phyloP scores from a whole-genome alignment of 192 early-diverging fungal species.

The Gryganskiella cystojenkinii region DNA sequence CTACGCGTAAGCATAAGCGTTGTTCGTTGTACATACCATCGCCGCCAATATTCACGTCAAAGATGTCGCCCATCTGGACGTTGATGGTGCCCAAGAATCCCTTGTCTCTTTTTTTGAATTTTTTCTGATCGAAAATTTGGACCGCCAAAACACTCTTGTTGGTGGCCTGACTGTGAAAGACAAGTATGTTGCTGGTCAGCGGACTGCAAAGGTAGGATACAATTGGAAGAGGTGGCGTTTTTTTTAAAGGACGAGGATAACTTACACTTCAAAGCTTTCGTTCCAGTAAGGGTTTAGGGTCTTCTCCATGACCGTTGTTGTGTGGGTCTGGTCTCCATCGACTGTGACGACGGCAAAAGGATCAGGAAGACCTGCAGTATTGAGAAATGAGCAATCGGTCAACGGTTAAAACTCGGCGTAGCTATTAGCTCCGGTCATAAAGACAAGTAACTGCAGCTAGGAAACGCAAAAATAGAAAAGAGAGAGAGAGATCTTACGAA shows the following conservation, averaged over 20 bases:
- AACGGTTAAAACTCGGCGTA: neutral
- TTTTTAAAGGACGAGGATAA: neutral
- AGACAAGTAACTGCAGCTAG: too few species aligned
- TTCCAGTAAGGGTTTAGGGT: conserved; percentile 98
- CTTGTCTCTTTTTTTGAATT: conserved; percentile 91
- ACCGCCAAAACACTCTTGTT: conserved; percentile 85
- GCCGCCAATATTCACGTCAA: conserved; percentile 79
- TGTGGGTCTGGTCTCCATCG: conserved; percentile 95
- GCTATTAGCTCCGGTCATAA: too few species aligned
- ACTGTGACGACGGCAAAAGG: conserved; percentile 98
- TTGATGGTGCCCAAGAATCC: conserved; percentile 93
- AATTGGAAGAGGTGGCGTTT: neutral
- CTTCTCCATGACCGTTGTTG: conserved; percentile 88
- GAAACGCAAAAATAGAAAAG: too few species aligned
- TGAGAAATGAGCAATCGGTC: neutral
- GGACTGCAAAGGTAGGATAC: neutral
- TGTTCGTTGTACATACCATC: conserved; percentile 57
- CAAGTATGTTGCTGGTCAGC: neutral
- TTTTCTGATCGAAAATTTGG: conserved; percentile 97
- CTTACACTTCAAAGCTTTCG: conserved; percentile 83
- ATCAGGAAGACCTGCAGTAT: conserved; percentile 78
- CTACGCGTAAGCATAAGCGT: too few species aligned
- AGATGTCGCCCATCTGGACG: conserved; percentile 82
- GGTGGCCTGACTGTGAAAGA: conserved; percentile 66
- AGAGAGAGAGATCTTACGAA: conserved; percentile 65